Evolutionary conservation across 1,139 yeast species (phyloP).

Genomic region (Pneumocystis murina): DNA sequence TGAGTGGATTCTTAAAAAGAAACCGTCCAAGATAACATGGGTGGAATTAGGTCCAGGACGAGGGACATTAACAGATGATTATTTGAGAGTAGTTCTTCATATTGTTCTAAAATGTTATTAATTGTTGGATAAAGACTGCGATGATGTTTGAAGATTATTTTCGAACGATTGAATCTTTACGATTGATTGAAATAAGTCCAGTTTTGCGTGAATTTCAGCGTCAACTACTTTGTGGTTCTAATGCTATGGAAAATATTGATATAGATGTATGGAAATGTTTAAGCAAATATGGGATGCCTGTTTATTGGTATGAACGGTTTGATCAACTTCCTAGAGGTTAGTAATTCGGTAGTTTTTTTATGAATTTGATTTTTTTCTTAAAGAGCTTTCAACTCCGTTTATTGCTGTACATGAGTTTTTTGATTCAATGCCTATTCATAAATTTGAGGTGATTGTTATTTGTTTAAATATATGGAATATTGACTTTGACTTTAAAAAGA

Average conservation of each 20-base stretch:
- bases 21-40: conserved; percentile 37
- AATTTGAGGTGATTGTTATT: conserved; percentile 32
- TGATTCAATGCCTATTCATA: conserved; percentile 71
- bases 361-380: neutral
- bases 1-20: conserved; percentile 45
- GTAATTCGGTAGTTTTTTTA: conserved; percentile 10
- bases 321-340: conserved; percentile 34
- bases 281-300: conserved; percentile 40
- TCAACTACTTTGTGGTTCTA: conserved; percentile 33
- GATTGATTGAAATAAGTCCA: conserved; percentile 59
- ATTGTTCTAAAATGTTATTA: neutral
- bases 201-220: conserved; percentile 47
- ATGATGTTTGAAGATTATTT: conserved; percentile 20
- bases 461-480: neutral
- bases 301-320: conserved; percentile 61
- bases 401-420: conserved; percentile 74
- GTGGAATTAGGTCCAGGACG: conserved; percentile 82
- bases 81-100: conserved; percentile 29
- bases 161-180: conserved; percentile 28
- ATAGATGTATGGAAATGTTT: conserved; percentile 27
- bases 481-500: conserved; percentile 3
- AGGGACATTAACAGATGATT: conserved; percentile 65
- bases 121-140: conserved; percentile 1
- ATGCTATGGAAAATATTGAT: conserved; percentile 20
- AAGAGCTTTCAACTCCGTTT: conserved; percentile 33